phyloP scores from a whole-genome alignment of 345 rosid genomes.

The Hypericum perforatum region DNA sequence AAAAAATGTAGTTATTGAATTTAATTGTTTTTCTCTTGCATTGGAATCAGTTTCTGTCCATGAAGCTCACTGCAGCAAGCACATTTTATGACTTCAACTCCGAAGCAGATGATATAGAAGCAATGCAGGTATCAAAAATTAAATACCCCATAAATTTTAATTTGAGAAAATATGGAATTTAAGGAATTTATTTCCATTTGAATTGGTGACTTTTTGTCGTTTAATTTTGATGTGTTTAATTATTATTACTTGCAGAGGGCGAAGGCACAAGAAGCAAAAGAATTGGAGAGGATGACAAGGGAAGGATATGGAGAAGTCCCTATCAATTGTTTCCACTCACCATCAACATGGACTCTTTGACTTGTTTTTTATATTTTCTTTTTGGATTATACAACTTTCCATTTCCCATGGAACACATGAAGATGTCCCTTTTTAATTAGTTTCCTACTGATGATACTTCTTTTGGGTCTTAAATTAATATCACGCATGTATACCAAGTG shows the following conservation, averaged over 20 bases:
- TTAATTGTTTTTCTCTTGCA: not conserved
- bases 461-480: no score
- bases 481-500: no score
- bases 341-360: constrained; percentile 30
- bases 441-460: no score
- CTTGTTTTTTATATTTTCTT: constrained; percentile 10
- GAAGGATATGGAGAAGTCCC: constrained; percentile 26
- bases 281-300: constrained; percentile 42
- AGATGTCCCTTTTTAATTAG: not conserved
- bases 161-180: not conserved
- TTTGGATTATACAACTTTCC: not conserved
- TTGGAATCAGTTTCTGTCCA: constrained; percentile 60
- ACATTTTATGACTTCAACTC: constrained; percentile 59
- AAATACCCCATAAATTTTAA: not conserved
- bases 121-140: constrained; percentile 31
- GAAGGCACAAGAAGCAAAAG: constrained; percentile 52
- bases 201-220: no score
- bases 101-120: constrained; percentile 52
- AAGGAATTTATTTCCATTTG: no score
- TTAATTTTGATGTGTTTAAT: not conserved
- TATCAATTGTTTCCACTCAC: constrained; percentile 29
- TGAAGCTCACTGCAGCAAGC: constrained; percentile 83
- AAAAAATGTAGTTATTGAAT: not conserved
- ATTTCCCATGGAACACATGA: not conserved
- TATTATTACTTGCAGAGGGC: constrained; percentile 29